Conservation (phyloP, 1,139 yeast species). For the Hanseniaspora uvarum region DNA sequence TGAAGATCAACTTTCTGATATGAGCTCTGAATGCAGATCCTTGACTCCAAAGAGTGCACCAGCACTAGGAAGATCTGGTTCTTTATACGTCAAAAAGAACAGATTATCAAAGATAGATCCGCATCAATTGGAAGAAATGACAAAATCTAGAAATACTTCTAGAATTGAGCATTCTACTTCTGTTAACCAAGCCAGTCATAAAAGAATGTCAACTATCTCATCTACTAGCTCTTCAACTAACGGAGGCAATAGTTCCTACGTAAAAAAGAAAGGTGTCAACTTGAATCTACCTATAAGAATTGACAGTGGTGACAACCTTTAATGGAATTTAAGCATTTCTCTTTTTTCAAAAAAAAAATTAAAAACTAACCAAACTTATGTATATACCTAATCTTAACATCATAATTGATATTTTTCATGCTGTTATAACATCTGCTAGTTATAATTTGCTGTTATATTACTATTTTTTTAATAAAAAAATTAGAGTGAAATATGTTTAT, state of each 20-base stretch:
- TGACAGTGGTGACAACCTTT: conserved; percentile 7
- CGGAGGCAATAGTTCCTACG: conserved; percentile 20
- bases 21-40: background rate
- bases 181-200: conserved; percentile 17
- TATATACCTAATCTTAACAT: background rate
- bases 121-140: conserved; percentile 16
- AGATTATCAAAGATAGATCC: conserved; percentile 18
- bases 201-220: conserved; percentile 16
- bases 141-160: conserved; percentile 13
- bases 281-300: conserved; percentile 17
- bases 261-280: conserved; percentile 26
- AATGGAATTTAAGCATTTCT: too few species aligned
- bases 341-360: too few species aligned
- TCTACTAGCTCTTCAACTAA: conserved; percentile 11
- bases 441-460: too few species aligned
- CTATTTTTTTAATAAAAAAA: too few species aligned
- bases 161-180: conserved; percentile 2
- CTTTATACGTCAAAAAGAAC: conserved; percentile 15
- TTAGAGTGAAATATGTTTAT: too few species aligned
- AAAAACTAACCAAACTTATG: background rate
- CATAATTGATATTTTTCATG: too few species aligned
- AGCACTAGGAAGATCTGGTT: conserved; percentile 1
- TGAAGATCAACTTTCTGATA: background rate
- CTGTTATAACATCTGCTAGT: too few species aligned
- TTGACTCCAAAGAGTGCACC: conserved; percentile 1